phyloP scores from a whole-genome alignment of 2,329 filamentous ascomycete species.

The Fusarium mexicanum region DNA sequence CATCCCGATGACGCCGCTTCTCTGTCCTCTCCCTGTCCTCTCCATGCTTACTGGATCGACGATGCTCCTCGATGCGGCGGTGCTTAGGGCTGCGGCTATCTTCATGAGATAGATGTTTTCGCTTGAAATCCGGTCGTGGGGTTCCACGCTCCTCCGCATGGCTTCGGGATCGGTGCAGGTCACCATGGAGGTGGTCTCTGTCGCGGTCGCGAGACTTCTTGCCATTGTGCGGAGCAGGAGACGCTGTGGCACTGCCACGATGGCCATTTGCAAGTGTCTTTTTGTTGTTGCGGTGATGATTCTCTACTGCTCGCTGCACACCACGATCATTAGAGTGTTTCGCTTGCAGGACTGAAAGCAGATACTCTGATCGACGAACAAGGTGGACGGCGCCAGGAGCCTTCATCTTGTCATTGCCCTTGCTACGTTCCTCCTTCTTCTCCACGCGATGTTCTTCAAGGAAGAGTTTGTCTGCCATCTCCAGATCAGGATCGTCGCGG shows the following conservation, averaged over 20 bases:
- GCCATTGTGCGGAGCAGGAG: conserved; percentile 67
- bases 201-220: conserved; percentile 61
- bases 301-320: conserved; percentile 84
- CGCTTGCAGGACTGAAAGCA: conserved; percentile 90
- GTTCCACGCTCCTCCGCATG: conserved; percentile 62
- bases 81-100: conserved; percentile 56
- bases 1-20: conserved; percentile 39
- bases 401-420: conserved; percentile 80
- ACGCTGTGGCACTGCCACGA: conserved; percentile 74
- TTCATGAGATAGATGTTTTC: conserved; percentile 66
- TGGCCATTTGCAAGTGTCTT: conserved; percentile 71
- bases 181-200: conserved; percentile 56
- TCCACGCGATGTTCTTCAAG: conserved; percentile 98
- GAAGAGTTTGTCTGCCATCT: conserved; percentile 90
- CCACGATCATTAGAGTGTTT: conserved; percentile 81
- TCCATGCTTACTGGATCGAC: conserved; percentile 50
- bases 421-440: conserved; percentile 91
- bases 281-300: conserved; percentile 95
- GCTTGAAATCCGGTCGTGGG: conserved; percentile 65
- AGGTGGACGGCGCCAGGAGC: conserved; percentile 98
- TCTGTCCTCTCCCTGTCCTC: conserved; percentile 50
- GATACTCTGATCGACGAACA: conserved; percentile 92
- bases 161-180: conserved; percentile 62
- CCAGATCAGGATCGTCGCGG: conserved; percentile 87
- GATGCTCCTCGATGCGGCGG: conserved; percentile 53